Percentiles rank a stretch among this genome's conserved stretches.
Conservation (phyloP, 768 basidiomycete genomes). For the Podaxis rugospora region DNA sequence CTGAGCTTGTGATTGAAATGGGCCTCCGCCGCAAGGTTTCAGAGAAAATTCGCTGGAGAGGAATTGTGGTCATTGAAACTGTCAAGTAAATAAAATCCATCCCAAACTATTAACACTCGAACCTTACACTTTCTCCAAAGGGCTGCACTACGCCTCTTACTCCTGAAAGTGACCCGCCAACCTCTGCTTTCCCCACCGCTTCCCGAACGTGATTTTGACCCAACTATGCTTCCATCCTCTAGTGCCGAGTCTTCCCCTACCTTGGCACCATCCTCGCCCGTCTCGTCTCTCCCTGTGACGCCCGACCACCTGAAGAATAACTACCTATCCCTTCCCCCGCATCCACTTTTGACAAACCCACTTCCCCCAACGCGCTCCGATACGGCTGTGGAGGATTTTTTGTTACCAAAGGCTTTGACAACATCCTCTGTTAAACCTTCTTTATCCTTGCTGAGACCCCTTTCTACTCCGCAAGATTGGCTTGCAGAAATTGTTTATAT, state of each 20-base stretch:
- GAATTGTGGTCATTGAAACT: slow-evolving; percentile 71
- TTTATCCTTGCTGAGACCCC: slow-evolving; percentile 54
- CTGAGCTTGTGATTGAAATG: slow-evolving; percentile 91
- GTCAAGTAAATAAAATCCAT: slow-evolving; percentile 62
- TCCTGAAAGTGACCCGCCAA: slow-evolving; percentile 72
- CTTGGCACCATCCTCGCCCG: slow-evolving; percentile 52
- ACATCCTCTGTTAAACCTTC: slow-evolving; percentile 70
- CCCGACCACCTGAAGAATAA: slow-evolving; percentile 85
- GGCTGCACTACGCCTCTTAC: slow-evolving; percentile 64
- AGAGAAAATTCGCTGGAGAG: slow-evolving; percentile 63
- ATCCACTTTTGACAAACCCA: slow-evolving; percentile 46
- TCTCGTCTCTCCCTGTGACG: slow-evolving; percentile 52
- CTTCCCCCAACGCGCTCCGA: slow-evolving; percentile 46
- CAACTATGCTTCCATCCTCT: slow-evolving; percentile 53
- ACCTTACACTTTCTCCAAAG: slow-evolving; percentile 32
- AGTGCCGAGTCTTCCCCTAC: slow-evolving; percentile 56
- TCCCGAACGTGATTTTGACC: slow-evolving; percentile 87
- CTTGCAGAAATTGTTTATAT: slow-evolving; percentile 68
- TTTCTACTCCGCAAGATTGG: slow-evolving; percentile 70
- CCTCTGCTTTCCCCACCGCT: slow-evolving; percentile 76
- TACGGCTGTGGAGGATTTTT: slow-evolving; percentile 69
- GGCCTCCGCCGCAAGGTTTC: slow-evolving; percentile 68
- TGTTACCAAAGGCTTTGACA: slow-evolving; percentile 78
- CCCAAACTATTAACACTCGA: background rate
- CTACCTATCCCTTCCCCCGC: slow-evolving; percentile 58